Evolutionary conservation across 1,284 basidiomycete genomes (phyloP).

Genomic region (Gymnopus androsaceus): DNA sequence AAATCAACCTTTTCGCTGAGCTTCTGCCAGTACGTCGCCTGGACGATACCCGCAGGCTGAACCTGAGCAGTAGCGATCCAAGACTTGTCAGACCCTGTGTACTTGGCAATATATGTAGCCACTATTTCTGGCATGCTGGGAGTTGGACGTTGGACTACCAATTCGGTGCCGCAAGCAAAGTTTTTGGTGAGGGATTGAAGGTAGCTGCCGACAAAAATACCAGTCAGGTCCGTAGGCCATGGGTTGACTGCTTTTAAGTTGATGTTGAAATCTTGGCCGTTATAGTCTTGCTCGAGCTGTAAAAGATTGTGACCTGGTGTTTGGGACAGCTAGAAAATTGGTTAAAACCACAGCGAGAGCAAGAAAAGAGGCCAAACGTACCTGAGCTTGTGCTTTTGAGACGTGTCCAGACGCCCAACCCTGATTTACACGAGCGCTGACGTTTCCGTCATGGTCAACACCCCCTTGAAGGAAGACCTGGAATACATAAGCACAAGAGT

Average conservation of each 20-base stretch:
- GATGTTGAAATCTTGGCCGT: constrained; percentile 85
- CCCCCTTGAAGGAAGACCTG: constrained; percentile 93
- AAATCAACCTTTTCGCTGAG: constrained; percentile 97
- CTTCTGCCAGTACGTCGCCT: constrained; percentile 97
- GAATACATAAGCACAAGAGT: constrained; percentile 20
- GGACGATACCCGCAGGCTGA: constrained; percentile 84
- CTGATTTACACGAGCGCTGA: constrained; percentile 89
- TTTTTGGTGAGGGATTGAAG: constrained; percentile 95
- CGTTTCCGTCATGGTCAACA: constrained; percentile 90
- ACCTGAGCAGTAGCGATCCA: constrained; percentile 95
- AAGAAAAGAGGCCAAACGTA: constrained; percentile 36
- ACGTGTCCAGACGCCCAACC: constrained; percentile 82
- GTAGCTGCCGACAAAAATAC: constrained; percentile 93
- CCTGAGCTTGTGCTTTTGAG: constrained; percentile 90
- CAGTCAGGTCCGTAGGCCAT: constrained; percentile 85
- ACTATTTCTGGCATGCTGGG: constrained; percentile 75
- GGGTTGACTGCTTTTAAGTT: constrained; percentile 95
- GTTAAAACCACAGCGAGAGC: constrained; percentile 17
- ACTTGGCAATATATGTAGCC: constrained; percentile 89
- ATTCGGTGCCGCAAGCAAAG: constrained; percentile 89
- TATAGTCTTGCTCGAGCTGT: constrained; percentile 94
- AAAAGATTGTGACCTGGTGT: constrained; percentile 84
- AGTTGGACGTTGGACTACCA: constrained; percentile 81
- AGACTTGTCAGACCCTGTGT: constrained; percentile 69
- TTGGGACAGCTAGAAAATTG: constrained; percentile 53